phyloP scores from a whole-genome alignment of 208 protist species.

The Trypanosomatidae sp. region DNA sequence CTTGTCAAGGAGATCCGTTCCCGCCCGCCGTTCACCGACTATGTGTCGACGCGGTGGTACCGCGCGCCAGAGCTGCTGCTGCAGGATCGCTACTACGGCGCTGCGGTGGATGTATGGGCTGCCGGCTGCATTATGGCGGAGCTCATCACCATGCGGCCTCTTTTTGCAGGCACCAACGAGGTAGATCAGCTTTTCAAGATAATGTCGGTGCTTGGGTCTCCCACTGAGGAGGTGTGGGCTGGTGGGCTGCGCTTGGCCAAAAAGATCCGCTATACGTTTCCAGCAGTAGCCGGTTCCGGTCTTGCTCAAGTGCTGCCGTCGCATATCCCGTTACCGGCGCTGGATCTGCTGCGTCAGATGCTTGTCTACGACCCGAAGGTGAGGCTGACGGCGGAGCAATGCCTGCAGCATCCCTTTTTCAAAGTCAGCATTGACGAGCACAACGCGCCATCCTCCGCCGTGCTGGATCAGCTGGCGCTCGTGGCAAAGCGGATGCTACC shows the following conservation, averaged over 20 bases:
- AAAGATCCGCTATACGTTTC: slow-evolving; percentile 85
- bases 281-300: slow-evolving; percentile 52
- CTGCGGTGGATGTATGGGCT: slow-evolving; percentile 96
- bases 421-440: slow-evolving; percentile 59
- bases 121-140: slow-evolving; percentile 98
- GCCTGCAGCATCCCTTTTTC: slow-evolving; percentile 94
- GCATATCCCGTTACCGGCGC: slow-evolving; percentile 83
- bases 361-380: slow-evolving; percentile 96
- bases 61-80: slow-evolving; percentile 98
- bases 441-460: slow-evolving; percentile 38
- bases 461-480: slow-evolving; percentile 48
- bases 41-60: slow-evolving; percentile 99
- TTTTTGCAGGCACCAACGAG: slow-evolving; percentile 94
- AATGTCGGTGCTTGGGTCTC: slow-evolving; percentile 77
- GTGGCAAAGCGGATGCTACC: slow-evolving; percentile 45
- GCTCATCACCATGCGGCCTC: slow-evolving; percentile 95
- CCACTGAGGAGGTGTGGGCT: slow-evolving; percentile 72
- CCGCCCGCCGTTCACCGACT: slow-evolving; percentile 92
- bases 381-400: slow-evolving; percentile 93
- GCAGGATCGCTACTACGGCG: slow-evolving; percentile 94
- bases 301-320: slow-evolving; percentile 63
- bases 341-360: slow-evolving; percentile 93
- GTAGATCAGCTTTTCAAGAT: slow-evolving; percentile 87
- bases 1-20: slow-evolving; percentile 47
- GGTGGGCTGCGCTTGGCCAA: slow-evolving; percentile 68